Base-by-base conservation (phyloP, 2,329 filamentous ascomycete genomes). In the Clarireedia homoeocarpa region DNA sequence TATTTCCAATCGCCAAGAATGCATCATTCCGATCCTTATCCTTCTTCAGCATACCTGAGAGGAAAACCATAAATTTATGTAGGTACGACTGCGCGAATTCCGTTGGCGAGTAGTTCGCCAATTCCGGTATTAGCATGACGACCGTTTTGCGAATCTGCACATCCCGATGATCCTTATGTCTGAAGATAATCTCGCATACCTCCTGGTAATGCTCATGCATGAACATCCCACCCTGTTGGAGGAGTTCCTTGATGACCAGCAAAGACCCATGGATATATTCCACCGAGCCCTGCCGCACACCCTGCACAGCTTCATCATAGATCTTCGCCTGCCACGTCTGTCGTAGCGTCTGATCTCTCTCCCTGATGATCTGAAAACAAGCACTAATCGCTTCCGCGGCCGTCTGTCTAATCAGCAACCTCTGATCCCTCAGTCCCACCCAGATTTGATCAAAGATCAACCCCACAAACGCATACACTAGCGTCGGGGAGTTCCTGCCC, bases 201-300 rank as follows among this genome's bases (percentile, higher is more conserved):
- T 95, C 89, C 57, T 86, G 83, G 71, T 97, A 99, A 68, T 91
- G 84, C 40, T 91, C 89, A 66, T 96, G 91, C 94, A 99, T 97
- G 72, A 95, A 99, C 92, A 99, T 99, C 65, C 91, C 91, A 53
- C 94, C 94, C 70, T 96, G 92, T 61, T 94, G 83, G 17, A 99
- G 82, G 48, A 99, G 80, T 73, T 97, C 92, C 70, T 92, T 95
- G 66, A 97, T 80, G 1, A 95, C 91, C 20, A 99, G 79, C 42
- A 99, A 79, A 2, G 92, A 96, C n/a, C 90, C 94, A 69, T 99
- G 95, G 44, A 95, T 86, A 58, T 85, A 87, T 70, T 99, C 94
- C 54, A 95, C 81, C 17, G 89, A 90, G 64, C 84, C 87, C 51
- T 85, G 81, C 69, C 86, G 85, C 63, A 99, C 84, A 6, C 91